Evolutionary conservation across 1,284 basidiomycete species (phyloP), one percentile per base, ranked within the genome.

Genomic region (Somion occarium): DNA sequence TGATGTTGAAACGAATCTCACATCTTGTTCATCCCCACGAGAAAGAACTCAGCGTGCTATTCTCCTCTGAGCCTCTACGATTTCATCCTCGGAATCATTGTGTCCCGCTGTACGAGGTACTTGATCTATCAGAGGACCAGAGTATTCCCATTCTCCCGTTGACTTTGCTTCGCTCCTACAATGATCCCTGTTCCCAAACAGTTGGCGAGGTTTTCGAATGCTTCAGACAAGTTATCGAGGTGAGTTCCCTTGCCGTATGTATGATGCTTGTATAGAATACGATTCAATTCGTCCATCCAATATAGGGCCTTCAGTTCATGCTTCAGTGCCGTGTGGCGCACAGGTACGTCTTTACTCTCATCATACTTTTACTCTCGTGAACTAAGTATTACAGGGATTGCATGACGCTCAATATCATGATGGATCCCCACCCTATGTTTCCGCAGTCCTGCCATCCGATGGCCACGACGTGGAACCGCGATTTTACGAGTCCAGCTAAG

Each of bases 231-330:
- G 51, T 67, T 2, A 67, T 73, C 20, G 61, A 71, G 58, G 71
- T 71, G 26, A 19, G 48, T 44, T 30, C 37, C 23, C 44, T 5
- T 18, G 20, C 3, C n/a, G 18, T 46, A 27, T 34, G 7, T 44
- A 23, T 34, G 41, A 23, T 24, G 15, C 22, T 13, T 44, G 13
- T 13, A 44, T 12, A 42, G 13, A 9, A n/a, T n/a, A n/a, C n/a
- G n/a, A n/a, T n/a, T n/a, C n/a, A n/a, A n/a, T n/a, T n/a, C n/a
- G n/a, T n/a, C n/a, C 20, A 25, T 1, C n/a, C 9, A 15, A 30
- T 38, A 15, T 20, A 73, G 69, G 69, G 69, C 5, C 44, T 73
- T 2, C 58, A 62, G 50, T 73, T 66, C 48, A 61, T 72, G 56
- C 72, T 73, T 50, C 12, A 63, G 3, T 55, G 67, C 22, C 53